Evolutionary conservation across 2,329 filamentous ascomycete genomes (phyloP), one percentile per base, ranked within the genome.

Genomic region (Ceratocystis huliohia): DNA sequence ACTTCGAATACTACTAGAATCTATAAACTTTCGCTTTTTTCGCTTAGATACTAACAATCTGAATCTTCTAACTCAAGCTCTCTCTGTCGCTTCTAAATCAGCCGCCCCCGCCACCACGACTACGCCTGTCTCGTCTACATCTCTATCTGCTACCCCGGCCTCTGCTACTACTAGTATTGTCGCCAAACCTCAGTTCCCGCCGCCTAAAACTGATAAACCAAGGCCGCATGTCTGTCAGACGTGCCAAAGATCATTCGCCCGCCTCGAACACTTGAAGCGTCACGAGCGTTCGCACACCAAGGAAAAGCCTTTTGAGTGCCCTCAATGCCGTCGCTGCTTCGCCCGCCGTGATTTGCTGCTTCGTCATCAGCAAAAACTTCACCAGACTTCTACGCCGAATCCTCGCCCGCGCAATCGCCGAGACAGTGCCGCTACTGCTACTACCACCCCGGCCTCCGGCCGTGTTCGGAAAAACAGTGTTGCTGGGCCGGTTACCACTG

Each of bases 251-350:
- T 96, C 90, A 41, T 99, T 99, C 75, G 94, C 94, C 67, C 87
- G 94, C 69, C 79, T 99, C 72, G 94, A 99, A 78, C 94, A 99
- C 75, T 79, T 99, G 71, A 99, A 99, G 79, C 88, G 94, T 69
- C 94, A 99, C 76, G 94, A 97, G 78, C 85, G 94, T 69, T 96
- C 91, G n/a, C 92, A 96, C 75, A 96, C 92, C 57, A 96, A 99
- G 76, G 92, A 99, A 78, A 99, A 99, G 80, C 94, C 94, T 0
- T 99, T 99, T 72, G 91, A 96, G 76, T 99, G 94, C 73, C 90
- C 91, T 33, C 91, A 97, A 75, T 99, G 94, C 76, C 84, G 90
- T 46, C 81, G 94, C 77, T 97, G 94, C 78, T 99, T 99, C 77
- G 94, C 94, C 68, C 86, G 94, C 69, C 86, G 94, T 70, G 94